Conservation (phyloP, 2,329 filamentous ascomycete genomes). For the Aureobasidium vineae region DNA sequence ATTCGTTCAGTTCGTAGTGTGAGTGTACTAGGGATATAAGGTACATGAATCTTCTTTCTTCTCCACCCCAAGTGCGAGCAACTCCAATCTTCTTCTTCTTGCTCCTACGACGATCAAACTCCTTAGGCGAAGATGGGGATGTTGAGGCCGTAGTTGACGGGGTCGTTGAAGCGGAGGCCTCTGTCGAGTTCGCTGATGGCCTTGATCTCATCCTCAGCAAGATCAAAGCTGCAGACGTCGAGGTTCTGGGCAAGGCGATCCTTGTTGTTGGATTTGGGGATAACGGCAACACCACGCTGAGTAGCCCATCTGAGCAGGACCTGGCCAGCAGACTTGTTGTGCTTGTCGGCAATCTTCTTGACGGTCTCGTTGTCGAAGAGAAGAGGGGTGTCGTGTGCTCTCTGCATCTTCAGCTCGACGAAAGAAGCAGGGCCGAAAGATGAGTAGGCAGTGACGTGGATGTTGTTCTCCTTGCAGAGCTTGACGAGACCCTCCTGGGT, state of each 20-base stretch:
- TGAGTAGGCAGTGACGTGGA: conserved; percentile 78
- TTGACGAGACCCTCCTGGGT: conserved; percentile 70
- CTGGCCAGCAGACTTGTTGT: conserved; percentile 73
- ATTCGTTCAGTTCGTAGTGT: conserved; percentile 18
- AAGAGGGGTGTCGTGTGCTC: conserved; percentile 62
- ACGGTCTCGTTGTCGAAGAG: conserved; percentile 70
- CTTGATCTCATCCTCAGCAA: conserved; percentile 64
- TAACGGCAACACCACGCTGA: conserved; percentile 75
- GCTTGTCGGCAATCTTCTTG: conserved; percentile 64
- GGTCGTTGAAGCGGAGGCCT: conserved; percentile 74
- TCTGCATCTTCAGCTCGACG: conserved; percentile 70
- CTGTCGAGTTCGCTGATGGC: conserved; percentile 64
- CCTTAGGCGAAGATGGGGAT: conserved; percentile 55
- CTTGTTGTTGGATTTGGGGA: conserved; percentile 70
- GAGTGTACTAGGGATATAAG: conserved; percentile 12
- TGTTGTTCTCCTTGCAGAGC: conserved; percentile 66
- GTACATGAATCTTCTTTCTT: background rate
- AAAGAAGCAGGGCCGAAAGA: conserved; percentile 79
- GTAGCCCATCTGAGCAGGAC: conserved; percentile 84
- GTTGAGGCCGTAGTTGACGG: conserved; percentile 57
- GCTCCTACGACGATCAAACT: background rate
- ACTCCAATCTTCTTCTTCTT: background rate
- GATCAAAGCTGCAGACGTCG: conserved; percentile 63
- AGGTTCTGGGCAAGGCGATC: conserved; percentile 63
- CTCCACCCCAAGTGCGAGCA: background rate